Conservation (phyloP, 768 basidiomycete genomes). For the Suillus variegatus region DNA sequence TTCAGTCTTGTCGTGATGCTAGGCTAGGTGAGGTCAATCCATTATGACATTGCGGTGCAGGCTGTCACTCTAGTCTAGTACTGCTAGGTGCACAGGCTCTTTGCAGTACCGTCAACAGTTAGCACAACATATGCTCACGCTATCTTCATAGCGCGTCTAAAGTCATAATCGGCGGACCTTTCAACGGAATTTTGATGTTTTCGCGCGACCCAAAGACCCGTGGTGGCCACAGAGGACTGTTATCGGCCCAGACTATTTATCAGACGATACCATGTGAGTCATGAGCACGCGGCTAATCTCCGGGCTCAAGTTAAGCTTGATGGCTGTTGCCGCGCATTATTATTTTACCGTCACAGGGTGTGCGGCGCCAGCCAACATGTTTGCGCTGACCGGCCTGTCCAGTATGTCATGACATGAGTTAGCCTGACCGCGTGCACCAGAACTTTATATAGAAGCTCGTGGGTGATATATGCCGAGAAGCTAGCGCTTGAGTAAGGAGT, state of each 20-base stretch:
- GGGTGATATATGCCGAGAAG: neutral
- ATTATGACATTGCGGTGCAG: neutral
- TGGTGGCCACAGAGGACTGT: neutral
- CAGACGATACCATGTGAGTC: neutral
- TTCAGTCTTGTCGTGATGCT: neutral
- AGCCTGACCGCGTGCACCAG: no score
- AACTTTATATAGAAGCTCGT: neutral
- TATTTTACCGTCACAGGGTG: neutral
- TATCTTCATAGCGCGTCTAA: neutral
- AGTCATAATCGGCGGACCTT: neutral
- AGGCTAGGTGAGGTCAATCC: neutral
- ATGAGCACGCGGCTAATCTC: neutral
- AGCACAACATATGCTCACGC: neutral
- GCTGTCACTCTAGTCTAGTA: neutral
- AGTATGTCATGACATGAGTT: neutral
- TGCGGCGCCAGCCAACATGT: neutral
- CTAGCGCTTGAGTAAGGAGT: neutral
- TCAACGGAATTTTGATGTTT: no score
- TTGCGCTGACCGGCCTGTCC: neutral
- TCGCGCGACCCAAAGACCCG: no score
- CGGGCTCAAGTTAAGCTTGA: neutral
- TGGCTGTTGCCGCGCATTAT: neutral
- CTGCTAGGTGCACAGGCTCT: neutral
- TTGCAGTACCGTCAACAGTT: neutral
- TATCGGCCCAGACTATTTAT: neutral